Percentiles rank a stretch among this genome's conserved stretches.
These are phyloP conservation scores for Sphaerulina vaccinii DNA, from an alignment of 2,329 filamentous ascomycete genomes.

Conservation along the genomic window DNA sequence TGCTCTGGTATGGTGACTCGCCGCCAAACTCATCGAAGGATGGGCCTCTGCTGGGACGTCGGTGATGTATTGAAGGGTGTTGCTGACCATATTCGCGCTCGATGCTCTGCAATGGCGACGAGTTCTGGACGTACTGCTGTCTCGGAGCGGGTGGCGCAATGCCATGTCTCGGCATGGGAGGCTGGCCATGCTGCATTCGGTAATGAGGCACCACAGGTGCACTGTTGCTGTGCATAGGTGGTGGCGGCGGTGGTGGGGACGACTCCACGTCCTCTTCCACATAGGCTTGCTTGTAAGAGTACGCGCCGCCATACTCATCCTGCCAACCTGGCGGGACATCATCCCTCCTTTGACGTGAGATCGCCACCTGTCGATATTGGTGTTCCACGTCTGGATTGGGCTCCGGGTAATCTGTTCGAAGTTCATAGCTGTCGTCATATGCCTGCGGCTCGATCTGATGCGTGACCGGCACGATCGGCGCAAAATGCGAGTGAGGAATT, in stretches of 20 bases:
- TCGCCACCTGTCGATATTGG: constrained; percentile 31
- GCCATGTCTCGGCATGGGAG: constrained; percentile 25
- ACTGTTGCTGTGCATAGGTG: constrained; percentile 40
- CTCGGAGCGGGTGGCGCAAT: constrained; percentile 26
- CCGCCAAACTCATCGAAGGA: constrained; percentile 34
- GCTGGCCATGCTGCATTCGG: constrained; percentile 19
- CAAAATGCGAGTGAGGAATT: constrained; percentile 47
- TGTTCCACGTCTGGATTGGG: constrained; percentile 37
- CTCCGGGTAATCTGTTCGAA: constrained; percentile 34
- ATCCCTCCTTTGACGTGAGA: constrained; percentile 26
- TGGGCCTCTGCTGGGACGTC: constrained; percentile 27
- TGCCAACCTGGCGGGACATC: constrained; percentile 33
- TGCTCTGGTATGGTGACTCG: constrained; percentile 32
- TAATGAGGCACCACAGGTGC: constrained; percentile 34
- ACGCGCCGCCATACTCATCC: constrained; percentile 29
- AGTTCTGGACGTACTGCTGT: constrained; percentile 31
- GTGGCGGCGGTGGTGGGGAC: constrained; percentile 37
- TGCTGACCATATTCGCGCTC: constrained; percentile 31
- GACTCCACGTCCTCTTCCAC: constrained; percentile 25
- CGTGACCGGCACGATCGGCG: constrained; percentile 55
- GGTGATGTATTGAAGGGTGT: constrained; percentile 27
- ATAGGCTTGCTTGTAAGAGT: constrained; percentile 25
- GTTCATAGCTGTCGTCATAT: constrained; percentile 33
- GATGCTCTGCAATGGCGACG: constrained; percentile 34
- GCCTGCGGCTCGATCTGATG: constrained; percentile 45